Base-by-base conservation (phyloP, 2,329 filamentous ascomycete species). In the Calonectria crousiana region DNA sequence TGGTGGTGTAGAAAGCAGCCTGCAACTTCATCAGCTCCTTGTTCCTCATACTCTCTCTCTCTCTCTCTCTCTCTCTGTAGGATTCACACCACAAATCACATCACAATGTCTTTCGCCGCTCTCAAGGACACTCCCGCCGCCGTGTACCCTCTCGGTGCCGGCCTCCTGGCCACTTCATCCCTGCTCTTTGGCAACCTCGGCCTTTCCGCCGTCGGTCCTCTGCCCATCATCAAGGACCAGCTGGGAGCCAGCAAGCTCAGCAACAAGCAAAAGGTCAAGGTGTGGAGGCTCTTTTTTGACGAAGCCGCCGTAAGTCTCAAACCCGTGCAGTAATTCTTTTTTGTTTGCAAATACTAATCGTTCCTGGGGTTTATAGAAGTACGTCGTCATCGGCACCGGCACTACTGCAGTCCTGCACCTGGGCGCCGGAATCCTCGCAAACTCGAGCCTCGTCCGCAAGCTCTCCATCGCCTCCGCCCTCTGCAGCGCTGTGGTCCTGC, bases 211-310 rank as follows among this genome's bases (percentile, higher is more conserved):
- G 16, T 34, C n/a, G 56, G 56, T 0, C 56, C 56, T 18, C 56
- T 60, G 11, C 56, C 56, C 32, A 38, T 60, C 56, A 60, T 60
- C 56, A 38, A 23, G 13, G 56, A 60, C n/a, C 32, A 60, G 56
- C 56, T 60, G 34, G 56, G 56, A 26, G 56, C 56, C 34, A 60
- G 56, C 56, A 60, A 60, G 34, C 56, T 60, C 20, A 60, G 34
- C 56, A 60, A 34, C 56, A 60, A 6, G n/a, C 56, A 60, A 16
- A 60, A 60, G 56, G 56, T 60, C 20, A 32, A 32, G n/a, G 56
- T 60, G 20, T 60, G 56, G 56, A 60, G 56, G 13, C 56, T 60
- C 32, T 60, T 60, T 34, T 60, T 60, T 38, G 56, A 60, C 32
- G 56, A 60, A 60, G 56, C 56, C n/a, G 56, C 56, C 9, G 56